Conservation (phyloP, 352 stramenopile genomes). For the Globisporangium acanthophoron region DNA sequence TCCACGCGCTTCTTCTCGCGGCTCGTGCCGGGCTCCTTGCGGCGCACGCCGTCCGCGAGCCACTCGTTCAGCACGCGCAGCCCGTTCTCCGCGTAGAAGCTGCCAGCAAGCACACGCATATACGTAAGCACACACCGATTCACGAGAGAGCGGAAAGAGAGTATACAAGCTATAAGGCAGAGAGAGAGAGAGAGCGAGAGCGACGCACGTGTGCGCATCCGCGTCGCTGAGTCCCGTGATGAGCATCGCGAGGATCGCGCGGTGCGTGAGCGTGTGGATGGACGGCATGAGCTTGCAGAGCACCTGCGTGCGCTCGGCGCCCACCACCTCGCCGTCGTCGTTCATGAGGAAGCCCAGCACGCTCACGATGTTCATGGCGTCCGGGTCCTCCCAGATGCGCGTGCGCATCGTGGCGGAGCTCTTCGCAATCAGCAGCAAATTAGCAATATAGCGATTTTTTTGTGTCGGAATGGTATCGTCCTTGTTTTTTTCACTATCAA, state of each 20-base stretch:
- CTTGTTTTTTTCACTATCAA: neutral
- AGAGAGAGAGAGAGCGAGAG: neutral
- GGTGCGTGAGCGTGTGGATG: slow-evolving; percentile 75
- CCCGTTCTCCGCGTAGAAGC: slow-evolving; percentile 69
- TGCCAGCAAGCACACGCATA: slow-evolving; percentile 9
- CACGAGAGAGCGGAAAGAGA: too few species aligned
- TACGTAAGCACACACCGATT: too few species aligned
- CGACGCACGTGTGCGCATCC: slow-evolving; percentile 55
- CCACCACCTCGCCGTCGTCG: slow-evolving; percentile 70
- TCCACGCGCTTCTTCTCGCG: slow-evolving; percentile 66
- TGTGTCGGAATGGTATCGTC: neutral
- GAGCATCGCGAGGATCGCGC: slow-evolving; percentile 72
- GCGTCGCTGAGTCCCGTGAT: slow-evolving; percentile 60
- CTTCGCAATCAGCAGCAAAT: neutral
- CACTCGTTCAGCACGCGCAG: slow-evolving; percentile 71
- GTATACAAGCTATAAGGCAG: neutral
- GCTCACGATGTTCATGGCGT: slow-evolving; percentile 77
- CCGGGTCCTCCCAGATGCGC: slow-evolving; percentile 73
- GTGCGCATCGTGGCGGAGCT: slow-evolving; percentile 32
- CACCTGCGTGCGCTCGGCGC: slow-evolving; percentile 66
- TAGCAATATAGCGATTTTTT: too few species aligned
- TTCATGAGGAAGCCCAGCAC: slow-evolving; percentile 80
- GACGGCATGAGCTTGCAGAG: slow-evolving; percentile 82
- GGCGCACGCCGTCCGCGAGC: slow-evolving; percentile 41
- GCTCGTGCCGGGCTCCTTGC: slow-evolving; percentile 28